Percentiles rank a stretch among this genome's conserved stretches.
phyloP scores from a whole-genome alignment of 345 rosid genomes.

The Dimocarpus longan region DNA sequence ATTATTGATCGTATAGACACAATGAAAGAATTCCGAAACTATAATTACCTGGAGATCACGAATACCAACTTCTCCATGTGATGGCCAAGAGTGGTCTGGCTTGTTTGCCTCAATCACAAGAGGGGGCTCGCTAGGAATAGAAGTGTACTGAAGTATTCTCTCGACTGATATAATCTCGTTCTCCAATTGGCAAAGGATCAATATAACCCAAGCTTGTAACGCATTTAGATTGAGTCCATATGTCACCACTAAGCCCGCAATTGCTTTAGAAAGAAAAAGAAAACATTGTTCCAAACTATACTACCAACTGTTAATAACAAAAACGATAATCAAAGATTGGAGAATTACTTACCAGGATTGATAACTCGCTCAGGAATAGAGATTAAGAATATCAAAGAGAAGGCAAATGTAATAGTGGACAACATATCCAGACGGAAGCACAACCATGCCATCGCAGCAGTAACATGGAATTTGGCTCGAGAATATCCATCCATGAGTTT shows the following conservation, averaged over 20 bases:
- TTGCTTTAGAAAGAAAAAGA: constrained; percentile 38
- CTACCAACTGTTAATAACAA: neutral
- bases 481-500: constrained; percentile 50
- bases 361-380: constrained; percentile 62
- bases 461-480: constrained; percentile 51
- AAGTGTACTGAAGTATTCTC: constrained; percentile 77
- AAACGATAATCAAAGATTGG: neutral
- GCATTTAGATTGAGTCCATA: constrained; percentile 78
- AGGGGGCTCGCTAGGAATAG: constrained; percentile 73
- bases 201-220: constrained; percentile 65
- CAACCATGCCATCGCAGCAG: constrained; percentile 74
- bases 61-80: constrained; percentile 57
- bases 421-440: constrained; percentile 67
- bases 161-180: constrained; percentile 87
- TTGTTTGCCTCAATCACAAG: constrained; percentile 58
- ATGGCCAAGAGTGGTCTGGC: constrained; percentile 69
- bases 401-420: constrained; percentile 53
- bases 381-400: constrained; percentile 62
- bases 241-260: constrained; percentile 85
- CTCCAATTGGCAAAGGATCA: constrained; percentile 69
- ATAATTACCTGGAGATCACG: constrained; percentile 60
- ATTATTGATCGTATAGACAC: neutral
- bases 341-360: constrained; percentile 55
- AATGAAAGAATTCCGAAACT: constrained; percentile 4
- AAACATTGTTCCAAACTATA: constrained; percentile 7